These are phyloP conservation scores for Sodiomyces alkalinus DNA, from an alignment of 2,329 filamentous ascomycete species.

Conservation along the genomic window DNA sequence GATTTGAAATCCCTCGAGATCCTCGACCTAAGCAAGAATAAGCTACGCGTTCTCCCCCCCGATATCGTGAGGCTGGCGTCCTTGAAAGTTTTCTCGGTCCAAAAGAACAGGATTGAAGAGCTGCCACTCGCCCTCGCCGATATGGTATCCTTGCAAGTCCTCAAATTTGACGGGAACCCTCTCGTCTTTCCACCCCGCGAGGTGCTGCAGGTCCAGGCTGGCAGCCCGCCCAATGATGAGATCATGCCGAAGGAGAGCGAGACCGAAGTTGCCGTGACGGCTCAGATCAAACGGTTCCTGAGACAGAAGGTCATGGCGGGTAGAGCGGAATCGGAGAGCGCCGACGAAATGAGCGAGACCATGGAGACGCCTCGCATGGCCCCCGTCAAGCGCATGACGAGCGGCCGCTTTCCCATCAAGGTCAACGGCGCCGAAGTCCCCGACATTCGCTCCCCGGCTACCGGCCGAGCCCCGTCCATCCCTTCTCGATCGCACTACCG, in stretches of 20 bases:
- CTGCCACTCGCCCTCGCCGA: constrained; percentile 74
- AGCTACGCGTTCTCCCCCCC: constrained; percentile 59
- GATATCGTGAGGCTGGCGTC: constrained; percentile 71
- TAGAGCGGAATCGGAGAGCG: constrained; percentile 38
- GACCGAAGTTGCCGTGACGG: constrained; percentile 42
- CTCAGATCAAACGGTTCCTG: constrained; percentile 46
- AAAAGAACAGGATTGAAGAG: constrained; percentile 74
- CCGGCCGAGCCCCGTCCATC: constrained; percentile 57
- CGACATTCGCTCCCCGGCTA: constrained; percentile 52
- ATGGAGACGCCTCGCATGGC: constrained; percentile 65
- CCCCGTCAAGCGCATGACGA: constrained; percentile 41
- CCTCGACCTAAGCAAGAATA: constrained; percentile 81
- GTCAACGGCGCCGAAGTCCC: constrained; percentile 59
- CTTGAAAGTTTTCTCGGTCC: constrained; percentile 76
- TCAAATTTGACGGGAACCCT: constrained; percentile 83
- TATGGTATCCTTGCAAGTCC: constrained; percentile 75
- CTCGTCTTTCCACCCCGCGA: constrained; percentile 59
- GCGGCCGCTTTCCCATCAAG: constrained; percentile 52
- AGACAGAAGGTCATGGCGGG: constrained; percentile 36
- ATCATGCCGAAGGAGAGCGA: constrained; percentile 44
- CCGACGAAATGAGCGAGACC: constrained; percentile 54
- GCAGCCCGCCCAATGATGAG: constrained; percentile 39
- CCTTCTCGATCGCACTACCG: constrained; percentile 71
- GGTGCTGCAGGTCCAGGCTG: constrained; percentile 43
- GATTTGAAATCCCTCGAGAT: constrained; percentile 80